Evolutionary conservation across 2,329 filamentous ascomycete species (phyloP).

Genomic region (Paraphaeosphaeria minitans): DNA sequence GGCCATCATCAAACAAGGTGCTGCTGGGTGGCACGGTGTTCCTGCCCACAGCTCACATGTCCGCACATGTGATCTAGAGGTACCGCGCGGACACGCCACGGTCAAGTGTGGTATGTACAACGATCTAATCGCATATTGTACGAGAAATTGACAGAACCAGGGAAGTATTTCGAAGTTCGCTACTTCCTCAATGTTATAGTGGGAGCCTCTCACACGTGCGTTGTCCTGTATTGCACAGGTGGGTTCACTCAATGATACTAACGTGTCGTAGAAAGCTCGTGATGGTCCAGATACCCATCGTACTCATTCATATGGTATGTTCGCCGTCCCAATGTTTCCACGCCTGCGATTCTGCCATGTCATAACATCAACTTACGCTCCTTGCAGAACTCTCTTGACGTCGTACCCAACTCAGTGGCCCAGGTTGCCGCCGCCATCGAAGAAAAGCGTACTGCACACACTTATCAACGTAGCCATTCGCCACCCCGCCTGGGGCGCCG

Average conservation of each 20-base stretch:
- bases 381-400: conserved; percentile 58
- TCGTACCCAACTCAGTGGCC: conserved; percentile 60
- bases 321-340: background rate
- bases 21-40: conserved; percentile 55
- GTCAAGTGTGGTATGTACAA: conserved; percentile 53
- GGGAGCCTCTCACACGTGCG: conserved; percentile 51
- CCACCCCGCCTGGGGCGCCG: conserved; percentile 38
- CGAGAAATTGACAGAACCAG: conserved; percentile 29
- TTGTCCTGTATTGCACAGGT: conserved; percentile 1
- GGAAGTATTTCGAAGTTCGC: conserved; percentile 62
- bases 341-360: background rate
- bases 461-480: conserved; percentile 27
- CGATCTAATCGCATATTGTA: conserved; percentile 2
- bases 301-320: conserved; percentile 59
- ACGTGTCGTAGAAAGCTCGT: conserved; percentile 52
- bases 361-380: conserved; percentile 15
- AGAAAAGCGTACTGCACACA: conserved; percentile 50
- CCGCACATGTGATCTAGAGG: conserved; percentile 56
- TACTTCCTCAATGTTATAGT: conserved; percentile 60
- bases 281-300: conserved; percentile 60
- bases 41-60: conserved; percentile 52
- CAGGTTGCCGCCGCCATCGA: conserved; percentile 62
- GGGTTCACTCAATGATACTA: conserved; percentile 16
- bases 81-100: conserved; percentile 58
- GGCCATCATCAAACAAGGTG: conserved; percentile 50